phyloP scores from a whole-genome alignment of 495 filamentous ascomycete genomes.

The Penicillium argentinense region DNA sequence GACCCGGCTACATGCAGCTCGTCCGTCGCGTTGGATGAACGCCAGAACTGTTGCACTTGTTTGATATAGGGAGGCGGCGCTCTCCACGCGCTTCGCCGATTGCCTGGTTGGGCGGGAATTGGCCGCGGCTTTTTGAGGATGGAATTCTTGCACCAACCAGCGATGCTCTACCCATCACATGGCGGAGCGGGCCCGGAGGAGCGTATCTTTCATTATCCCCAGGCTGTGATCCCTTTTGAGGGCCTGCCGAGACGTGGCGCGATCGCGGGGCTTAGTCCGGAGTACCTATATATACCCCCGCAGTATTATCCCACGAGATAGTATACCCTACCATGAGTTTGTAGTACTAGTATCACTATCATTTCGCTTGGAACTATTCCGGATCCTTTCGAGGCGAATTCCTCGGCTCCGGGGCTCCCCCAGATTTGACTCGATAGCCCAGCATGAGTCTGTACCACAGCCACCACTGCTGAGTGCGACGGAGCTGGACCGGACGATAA shows the following conservation, averaged over 20 bases:
- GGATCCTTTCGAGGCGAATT: background rate
- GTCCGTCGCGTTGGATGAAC: slow-evolving; percentile 8
- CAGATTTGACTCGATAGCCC: too few relatives aligned
- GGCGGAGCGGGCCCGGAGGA: slow-evolving; percentile 15
- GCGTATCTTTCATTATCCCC: slow-evolving; percentile 35
- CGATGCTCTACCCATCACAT: slow-evolving; percentile 13
- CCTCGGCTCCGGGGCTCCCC: background rate
- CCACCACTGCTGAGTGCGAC: background rate
- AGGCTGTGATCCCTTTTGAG: too few relatives aligned
- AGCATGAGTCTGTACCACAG: slow-evolving; percentile 18
- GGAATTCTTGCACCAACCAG: slow-evolving; percentile 21
- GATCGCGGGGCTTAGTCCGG: slow-evolving; percentile 1
- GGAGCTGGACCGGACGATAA: too few relatives aligned
- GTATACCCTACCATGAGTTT: background rate
- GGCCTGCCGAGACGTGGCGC: too few relatives aligned
- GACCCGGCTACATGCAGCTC: slow-evolving; percentile 17
- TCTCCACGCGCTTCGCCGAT: background rate
- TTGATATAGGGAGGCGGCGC: background rate
- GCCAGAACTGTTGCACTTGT: background rate
- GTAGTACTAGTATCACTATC: background rate
- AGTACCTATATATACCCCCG: too few relatives aligned
- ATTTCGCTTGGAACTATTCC: too few relatives aligned
- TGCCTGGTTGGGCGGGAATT: background rate
- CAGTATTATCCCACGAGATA: background rate
- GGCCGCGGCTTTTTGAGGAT: too few relatives aligned